Percentiles rank a stretch among this genome's conserved stretches.
Conservation (phyloP, 371 early-diverging fungal species). For the Rhizomucor miehei region DNA sequence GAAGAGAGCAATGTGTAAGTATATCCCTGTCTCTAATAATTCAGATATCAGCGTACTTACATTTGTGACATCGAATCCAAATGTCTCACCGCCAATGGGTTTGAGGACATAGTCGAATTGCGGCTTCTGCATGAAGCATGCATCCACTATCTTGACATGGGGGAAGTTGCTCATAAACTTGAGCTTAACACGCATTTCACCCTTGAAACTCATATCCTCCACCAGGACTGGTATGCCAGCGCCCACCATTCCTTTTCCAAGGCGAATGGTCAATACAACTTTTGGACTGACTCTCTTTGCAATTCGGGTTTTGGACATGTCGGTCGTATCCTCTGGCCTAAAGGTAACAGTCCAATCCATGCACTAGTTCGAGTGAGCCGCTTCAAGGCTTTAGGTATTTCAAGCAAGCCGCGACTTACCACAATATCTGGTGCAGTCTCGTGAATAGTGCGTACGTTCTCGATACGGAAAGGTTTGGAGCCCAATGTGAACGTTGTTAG, state of each 20-base stretch:
- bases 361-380: conserved; percentile 31
- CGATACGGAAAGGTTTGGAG: conserved; percentile 91
- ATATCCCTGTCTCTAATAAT: not conserved
- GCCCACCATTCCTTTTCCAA: conserved; percentile 89
- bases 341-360: conserved; percentile 94
- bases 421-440: conserved; percentile 80
- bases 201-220: conserved; percentile 90
- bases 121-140: conserved; percentile 89
- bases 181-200: conserved; percentile 78
- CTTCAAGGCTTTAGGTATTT: not conserved
- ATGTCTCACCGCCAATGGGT: conserved; percentile 88
- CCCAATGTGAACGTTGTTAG: conserved; percentile 97
- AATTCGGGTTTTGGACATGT: conserved; percentile 64
- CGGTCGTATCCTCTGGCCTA: conserved; percentile 75
- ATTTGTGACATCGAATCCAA: conserved; percentile 80
- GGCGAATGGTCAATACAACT: conserved; percentile 84
- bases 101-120: conserved; percentile 91
- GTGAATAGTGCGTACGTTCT: conserved; percentile 76
- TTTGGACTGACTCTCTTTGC: conserved; percentile 82
- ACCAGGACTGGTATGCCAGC: conserved; percentile 93
- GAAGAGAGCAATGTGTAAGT: not conserved
- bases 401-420: conserved; percentile 42
- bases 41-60: conserved; percentile 24
- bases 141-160: conserved; percentile 85
- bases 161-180: conserved; percentile 88